Conservation (phyloP, 495 filamentous ascomycete genomes). For the Talaromyces adpressus region DNA sequence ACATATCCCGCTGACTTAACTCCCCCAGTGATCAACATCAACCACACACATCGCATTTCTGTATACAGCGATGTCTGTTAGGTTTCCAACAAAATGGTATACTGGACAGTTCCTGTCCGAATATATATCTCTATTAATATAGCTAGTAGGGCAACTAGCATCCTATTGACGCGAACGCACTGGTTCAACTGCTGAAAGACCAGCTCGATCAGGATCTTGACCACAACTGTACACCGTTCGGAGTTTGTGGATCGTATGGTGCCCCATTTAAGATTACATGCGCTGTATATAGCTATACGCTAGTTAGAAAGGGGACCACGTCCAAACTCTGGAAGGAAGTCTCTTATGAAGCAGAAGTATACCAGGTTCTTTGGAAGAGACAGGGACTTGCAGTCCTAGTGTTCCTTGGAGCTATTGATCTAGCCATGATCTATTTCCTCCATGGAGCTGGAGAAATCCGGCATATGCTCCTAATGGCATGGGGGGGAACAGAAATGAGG, state of each 20-base stretch:
- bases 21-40: slow-evolving; percentile 2
- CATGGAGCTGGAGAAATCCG: slow-evolving; percentile 32
- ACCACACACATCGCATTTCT: slow-evolving; percentile 23
- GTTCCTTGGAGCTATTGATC: slow-evolving; percentile 35
- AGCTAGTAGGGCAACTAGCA: slow-evolving; percentile 11
- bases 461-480: slow-evolving; percentile 41
- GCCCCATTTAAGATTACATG: slow-evolving; percentile 36
- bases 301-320: slow-evolving; percentile 40
- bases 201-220: slow-evolving; percentile 25
- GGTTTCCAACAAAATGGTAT: slow-evolving; percentile 26
- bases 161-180: slow-evolving; percentile 11
- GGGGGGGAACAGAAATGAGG: slow-evolving; percentile 24
- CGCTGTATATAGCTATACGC: slow-evolving; percentile 34
- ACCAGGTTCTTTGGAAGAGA: slow-evolving; percentile 22
- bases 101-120: slow-evolving; percentile 37
- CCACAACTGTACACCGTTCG: slow-evolving; percentile 16
- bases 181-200: slow-evolving; percentile 14
- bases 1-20: background rate
- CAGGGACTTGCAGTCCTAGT: slow-evolving; percentile 35
- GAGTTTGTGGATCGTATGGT: slow-evolving; percentile 17
- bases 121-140: slow-evolving; percentile 26
- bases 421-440: slow-evolving; percentile 25
- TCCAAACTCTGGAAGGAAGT: slow-evolving; percentile 23
- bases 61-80: slow-evolving; percentile 39
- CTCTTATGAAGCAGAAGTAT: slow-evolving; percentile 32